These are phyloP conservation scores for Starmerella potacharoeniae DNA, from an alignment of 805 yeast species.

Conservation along the genomic window DNA sequence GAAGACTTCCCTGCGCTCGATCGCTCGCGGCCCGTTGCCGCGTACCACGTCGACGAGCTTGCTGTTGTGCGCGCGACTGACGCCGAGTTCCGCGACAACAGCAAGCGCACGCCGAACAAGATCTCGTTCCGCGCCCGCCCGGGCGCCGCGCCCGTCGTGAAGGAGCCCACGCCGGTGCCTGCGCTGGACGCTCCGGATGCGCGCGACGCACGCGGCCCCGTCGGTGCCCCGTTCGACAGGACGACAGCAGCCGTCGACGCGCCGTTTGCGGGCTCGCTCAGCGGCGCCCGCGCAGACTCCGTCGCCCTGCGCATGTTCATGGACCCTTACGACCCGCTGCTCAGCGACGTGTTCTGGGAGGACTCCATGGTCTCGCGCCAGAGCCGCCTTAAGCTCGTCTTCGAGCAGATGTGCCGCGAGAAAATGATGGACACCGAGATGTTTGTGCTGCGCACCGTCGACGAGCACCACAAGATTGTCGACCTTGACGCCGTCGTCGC, in stretches of 20 bases:
- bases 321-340: slow-evolving; percentile 27
- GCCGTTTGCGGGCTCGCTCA: slow-evolving; percentile 7
- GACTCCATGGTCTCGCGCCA: slow-evolving; percentile 19
- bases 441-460: slow-evolving; percentile 28
- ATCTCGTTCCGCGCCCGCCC: slow-evolving; percentile 10
- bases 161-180: not conserved
- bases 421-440: slow-evolving; percentile 25
- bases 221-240: too few relatives aligned
- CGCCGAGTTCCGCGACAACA: slow-evolving; percentile 28
- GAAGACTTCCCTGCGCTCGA: slow-evolving; percentile 80
- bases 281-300: slow-evolving; percentile 7
- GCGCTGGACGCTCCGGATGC: too few relatives aligned
- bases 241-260: too few relatives aligned
- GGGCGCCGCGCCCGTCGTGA: not conserved
- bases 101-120: slow-evolving; percentile 28
- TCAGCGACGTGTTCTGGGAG: slow-evolving; percentile 25
- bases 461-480: slow-evolving; percentile 10
- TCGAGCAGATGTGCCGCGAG: slow-evolving; percentile 27
- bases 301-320: slow-evolving; percentile 23
- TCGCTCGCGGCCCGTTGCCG: slow-evolving; percentile 49
- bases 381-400: slow-evolving; percentile 19
- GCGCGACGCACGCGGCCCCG: too few relatives aligned
- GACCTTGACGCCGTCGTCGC: slow-evolving; percentile 1
- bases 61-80: slow-evolving; percentile 53
- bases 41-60: slow-evolving; percentile 73